Percentiles rank a stretch among this genome's conserved stretches.
phyloP scores from a whole-genome alignment of 768 basidiomycete species.

The Rhizopogon vulgaris region DNA sequence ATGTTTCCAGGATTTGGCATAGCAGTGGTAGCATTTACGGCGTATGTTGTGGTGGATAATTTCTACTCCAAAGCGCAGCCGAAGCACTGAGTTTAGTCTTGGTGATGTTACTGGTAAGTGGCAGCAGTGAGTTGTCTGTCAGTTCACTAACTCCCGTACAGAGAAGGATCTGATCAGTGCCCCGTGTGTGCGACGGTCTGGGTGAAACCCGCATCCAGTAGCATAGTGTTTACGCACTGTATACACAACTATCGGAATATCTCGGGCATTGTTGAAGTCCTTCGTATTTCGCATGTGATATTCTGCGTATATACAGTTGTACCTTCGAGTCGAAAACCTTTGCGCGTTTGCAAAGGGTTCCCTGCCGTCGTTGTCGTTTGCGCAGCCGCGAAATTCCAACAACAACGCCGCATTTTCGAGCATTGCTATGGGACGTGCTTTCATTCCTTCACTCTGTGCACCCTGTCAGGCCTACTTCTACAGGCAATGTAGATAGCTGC shows the following conservation, averaged over 20 bases:
- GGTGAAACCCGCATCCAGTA: neutral
- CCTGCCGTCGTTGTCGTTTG: no score
- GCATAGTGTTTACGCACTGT: neutral
- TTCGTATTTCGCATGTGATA: no score
- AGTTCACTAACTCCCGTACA: neutral
- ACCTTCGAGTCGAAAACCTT: no score
- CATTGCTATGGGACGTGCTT: neutral
- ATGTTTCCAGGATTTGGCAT: slow-evolving; percentile 95
- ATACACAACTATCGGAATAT: no score
- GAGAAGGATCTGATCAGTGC: neutral
- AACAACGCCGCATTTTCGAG: neutral
- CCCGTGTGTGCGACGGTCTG: neutral
- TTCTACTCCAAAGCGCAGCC: slow-evolving; percentile 38
- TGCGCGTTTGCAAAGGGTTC: no score
- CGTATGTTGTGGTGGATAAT: slow-evolving; percentile 85
- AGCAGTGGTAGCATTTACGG: slow-evolving; percentile 86
- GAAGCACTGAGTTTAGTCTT: slow-evolving; percentile 4
- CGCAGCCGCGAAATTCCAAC: no score
- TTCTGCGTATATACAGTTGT: no score
- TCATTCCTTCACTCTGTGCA: neutral
- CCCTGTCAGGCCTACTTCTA: neutral
- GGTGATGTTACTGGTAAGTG: neutral
- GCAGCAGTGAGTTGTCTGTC: neutral
- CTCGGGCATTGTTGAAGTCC: no score
- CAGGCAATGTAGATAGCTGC: neutral